phyloP scores from a whole-genome alignment of 2,329 filamentous ascomycete genomes.

The Laburnicola sp. region DNA sequence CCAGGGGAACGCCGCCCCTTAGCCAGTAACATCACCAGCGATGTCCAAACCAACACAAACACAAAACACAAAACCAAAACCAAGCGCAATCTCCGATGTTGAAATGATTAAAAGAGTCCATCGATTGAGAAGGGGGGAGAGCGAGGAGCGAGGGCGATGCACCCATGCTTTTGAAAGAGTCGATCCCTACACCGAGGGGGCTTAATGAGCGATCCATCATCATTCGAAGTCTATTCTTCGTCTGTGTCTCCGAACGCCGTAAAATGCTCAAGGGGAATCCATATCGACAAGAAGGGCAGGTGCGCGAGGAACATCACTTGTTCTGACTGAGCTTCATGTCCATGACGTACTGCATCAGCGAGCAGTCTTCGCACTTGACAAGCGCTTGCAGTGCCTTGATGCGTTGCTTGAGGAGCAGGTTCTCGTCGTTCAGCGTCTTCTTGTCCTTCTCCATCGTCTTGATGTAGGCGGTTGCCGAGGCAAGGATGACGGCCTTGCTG shows the following conservation, averaged over 20 bases:
- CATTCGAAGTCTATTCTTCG: slow-evolving; percentile 11
- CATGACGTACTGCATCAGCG: slow-evolving; percentile 49
- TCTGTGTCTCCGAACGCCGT: slow-evolving; percentile 22
- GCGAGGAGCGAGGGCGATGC: neutral
- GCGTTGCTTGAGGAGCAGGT: slow-evolving; percentile 43
- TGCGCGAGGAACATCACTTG: slow-evolving; percentile 14
- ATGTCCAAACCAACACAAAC: neutral
- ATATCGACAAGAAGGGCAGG: slow-evolving; percentile 3
- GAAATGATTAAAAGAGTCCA: no score
- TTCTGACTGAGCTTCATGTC: slow-evolving; percentile 45
- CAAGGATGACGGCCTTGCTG: slow-evolving; percentile 52
- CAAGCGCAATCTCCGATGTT: no score
- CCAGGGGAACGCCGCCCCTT: neutral
- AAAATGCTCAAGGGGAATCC: slow-evolving; percentile 12
- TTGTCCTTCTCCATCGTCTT: slow-evolving; percentile 51
- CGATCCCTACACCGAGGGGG: neutral
- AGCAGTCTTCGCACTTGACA: slow-evolving; percentile 53
- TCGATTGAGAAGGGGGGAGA: neutral
- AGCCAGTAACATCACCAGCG: neutral
- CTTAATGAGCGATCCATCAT: slow-evolving; percentile 4
- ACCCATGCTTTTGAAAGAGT: neutral
- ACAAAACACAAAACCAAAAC: neutral
- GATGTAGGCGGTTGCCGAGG: slow-evolving; percentile 52
- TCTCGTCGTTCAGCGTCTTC: slow-evolving; percentile 45
- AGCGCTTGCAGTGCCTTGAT: slow-evolving; percentile 50